Evolutionary conservation across 768 basidiomycete species (phyloP), one percentile per base, ranked within the genome.

Genomic region (Termitomyces sp.): DNA sequence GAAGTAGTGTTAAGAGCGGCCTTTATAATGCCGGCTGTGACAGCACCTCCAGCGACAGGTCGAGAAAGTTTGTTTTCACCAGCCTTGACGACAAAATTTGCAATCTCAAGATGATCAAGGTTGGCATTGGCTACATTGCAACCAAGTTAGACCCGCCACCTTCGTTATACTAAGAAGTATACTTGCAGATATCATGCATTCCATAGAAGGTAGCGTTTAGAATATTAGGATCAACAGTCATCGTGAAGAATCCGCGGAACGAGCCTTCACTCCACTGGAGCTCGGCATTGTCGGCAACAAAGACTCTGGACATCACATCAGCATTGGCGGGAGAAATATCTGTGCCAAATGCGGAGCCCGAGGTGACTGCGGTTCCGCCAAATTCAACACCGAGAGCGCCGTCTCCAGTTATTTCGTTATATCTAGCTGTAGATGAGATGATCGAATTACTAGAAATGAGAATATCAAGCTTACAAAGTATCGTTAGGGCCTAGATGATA

Each of bases 41-140:
- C 60, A 16, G 56, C 40, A 8, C 60, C 60, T 32, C 60, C 60
- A 35, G 60, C 60, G 4, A 60, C 60, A n/a, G n/a, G n/a, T n/a
- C n/a, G n/a, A n/a, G n/a, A n/a, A n/a, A n/a, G n/a, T n/a, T n/a
- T n/a, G n/a, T 60, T 60, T 40, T 60, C 45, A 9, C 59, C 59
- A 53, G 51, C 55, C 18, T 60, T 60, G 13, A 60, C 55, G 2
- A 56, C 13, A 33, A 60, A 60, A 6, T 60, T 41, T 3, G 60
- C 60, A 26, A 41, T 57, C 16, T 28, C 38, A 41, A 60, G 36
- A 22, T 46, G 52, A 24, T 52, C 51, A n/a, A 52, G 51, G 3
- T 52, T 52, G 36, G 51, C 36, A 11, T 52, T 52, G 51, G 51
- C 51, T 52, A 24, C 1, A 13, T 38, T 24, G 33, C 8, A 26